phyloP scores from a whole-genome alignment of 1,139 yeast genomes.

The Arxiozyma telluris region DNA sequence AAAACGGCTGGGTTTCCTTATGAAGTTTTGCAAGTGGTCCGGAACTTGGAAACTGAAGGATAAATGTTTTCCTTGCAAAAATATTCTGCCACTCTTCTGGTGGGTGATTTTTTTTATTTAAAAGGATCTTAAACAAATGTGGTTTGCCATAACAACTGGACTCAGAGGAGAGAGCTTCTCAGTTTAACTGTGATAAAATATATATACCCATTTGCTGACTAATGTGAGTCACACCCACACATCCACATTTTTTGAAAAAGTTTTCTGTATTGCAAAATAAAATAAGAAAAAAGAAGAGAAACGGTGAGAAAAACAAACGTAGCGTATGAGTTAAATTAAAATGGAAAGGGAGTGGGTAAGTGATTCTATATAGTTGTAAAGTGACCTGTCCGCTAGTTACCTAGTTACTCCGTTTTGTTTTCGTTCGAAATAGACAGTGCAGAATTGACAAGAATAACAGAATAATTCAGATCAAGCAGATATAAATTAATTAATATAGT shows the following conservation, averaged over 20 bases:
- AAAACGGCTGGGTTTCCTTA: constrained; percentile 74
- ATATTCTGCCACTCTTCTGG: not conserved
- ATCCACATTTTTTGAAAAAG: not conserved
- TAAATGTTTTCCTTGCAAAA: not conserved
- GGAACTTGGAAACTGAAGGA: not conserved
- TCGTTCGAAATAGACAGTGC: not conserved
- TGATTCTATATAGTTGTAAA: not conserved
- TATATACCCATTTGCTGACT: not conserved
- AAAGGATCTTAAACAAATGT: too few relatives aligned
- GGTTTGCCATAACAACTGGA: not conserved
- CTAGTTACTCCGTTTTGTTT: too few relatives aligned
- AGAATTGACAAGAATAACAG: too few relatives aligned
- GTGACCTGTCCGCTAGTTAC: not conserved
- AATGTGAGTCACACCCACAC: not conserved
- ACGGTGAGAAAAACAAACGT: not conserved
- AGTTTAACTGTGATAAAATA: too few relatives aligned
- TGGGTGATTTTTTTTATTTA: not conserved
- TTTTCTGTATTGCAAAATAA: not conserved
- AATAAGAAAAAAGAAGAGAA: not conserved
- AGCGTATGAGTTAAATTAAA: not conserved
- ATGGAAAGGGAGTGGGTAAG: not conserved
- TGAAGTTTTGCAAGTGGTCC: constrained; percentile 47
- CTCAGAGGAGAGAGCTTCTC: not conserved
- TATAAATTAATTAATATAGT: not conserved
- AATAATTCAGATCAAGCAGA: not conserved